Percentiles rank a stretch among this genome's conserved stretches.
phyloP scores from a whole-genome alignment of 225 moss, liverwort and hornwort species.

The Rhytidiadelphus loreus region DNA sequence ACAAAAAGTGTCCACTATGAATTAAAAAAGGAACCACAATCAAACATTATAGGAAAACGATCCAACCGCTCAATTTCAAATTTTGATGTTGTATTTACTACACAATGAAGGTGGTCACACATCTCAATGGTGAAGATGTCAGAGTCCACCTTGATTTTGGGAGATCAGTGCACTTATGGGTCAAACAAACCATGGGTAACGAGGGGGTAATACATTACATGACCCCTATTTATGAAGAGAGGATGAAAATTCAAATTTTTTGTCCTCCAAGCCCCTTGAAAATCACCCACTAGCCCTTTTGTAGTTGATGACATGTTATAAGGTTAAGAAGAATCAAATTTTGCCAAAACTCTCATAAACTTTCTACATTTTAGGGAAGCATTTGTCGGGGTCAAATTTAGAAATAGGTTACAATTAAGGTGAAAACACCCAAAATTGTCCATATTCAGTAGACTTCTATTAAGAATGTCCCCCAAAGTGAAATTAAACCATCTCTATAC shows the following conservation, averaged over 20 bases:
- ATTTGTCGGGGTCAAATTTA: rapidly evolving
- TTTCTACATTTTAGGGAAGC: background rate
- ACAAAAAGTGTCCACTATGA: no score
- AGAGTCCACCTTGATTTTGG: no score
- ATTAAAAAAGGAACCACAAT: no score
- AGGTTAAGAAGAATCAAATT: background rate
- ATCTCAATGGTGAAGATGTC: no score
- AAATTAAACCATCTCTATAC: rapidly evolving
- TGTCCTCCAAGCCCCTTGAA: rapidly evolving
- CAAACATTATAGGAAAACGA: no score
- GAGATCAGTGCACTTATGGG: no score
- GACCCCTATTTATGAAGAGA: background rate
- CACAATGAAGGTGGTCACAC: no score
- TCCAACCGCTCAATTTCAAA: no score
- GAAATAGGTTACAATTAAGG: rapidly evolving
- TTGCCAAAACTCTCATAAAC: background rate
- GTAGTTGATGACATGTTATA: rapidly evolving
- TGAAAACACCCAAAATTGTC: background rate
- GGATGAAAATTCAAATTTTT: background rate
- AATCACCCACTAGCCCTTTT: background rate
- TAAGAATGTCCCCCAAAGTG: background rate
- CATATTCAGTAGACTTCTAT: no score
- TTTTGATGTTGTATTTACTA: no score
- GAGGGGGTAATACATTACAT: background rate
- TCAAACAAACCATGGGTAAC: no score